Conservation (phyloP, 768 basidiomycete genomes). For the Leccinum imitatum region DNA sequence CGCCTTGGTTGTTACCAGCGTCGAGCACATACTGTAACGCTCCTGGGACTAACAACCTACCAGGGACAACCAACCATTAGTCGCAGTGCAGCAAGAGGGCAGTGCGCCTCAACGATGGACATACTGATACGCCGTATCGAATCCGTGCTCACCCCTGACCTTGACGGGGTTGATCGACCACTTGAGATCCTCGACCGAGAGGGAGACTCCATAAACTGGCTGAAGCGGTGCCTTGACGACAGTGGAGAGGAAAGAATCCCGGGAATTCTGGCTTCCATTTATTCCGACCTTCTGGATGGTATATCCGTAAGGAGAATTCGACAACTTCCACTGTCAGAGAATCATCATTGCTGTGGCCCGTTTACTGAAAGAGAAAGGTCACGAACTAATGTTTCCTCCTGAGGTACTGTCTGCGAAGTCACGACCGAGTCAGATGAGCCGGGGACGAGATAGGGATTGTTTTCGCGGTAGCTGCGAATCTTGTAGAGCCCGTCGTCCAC, state of each 20-base stretch:
- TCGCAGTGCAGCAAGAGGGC: too few species aligned
- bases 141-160: neutral
- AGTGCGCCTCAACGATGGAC: neutral
- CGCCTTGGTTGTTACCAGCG: neutral
- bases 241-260: neutral
- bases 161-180: conserved; percentile 6
- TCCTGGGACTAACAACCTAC: neutral
- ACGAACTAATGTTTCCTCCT: neutral
- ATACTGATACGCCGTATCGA: neutral
- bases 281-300: neutral
- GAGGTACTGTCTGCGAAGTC: neutral
- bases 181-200: neutral
- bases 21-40: conserved; percentile 1
- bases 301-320: neutral
- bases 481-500: neutral
- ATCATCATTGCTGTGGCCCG: neutral
- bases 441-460: neutral
- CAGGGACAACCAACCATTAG: neutral
- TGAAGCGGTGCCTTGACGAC: neutral
- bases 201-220: neutral
- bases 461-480: conserved; percentile 1
- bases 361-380: too few species aligned
- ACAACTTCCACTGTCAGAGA: neutral
- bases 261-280: too few species aligned
- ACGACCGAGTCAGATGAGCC: neutral